Percentiles rank a stretch among this genome's conserved stretches.
Evolutionary conservation across 129 eudicot species (phyloP).

Genomic region (Lactuca saligna): DNA sequence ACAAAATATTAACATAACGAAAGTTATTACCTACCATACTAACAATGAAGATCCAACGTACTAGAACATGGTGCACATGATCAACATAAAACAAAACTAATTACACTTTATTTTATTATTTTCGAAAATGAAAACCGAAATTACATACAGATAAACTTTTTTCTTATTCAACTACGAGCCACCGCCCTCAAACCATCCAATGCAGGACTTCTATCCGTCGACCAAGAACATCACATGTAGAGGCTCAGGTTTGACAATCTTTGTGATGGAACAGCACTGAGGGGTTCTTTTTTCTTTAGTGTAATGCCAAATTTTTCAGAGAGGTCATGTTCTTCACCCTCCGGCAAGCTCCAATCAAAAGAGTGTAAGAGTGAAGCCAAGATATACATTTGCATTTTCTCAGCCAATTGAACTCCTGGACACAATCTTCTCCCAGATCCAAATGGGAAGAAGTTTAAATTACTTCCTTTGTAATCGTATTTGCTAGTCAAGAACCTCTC

Average conservation of each 20-base stretch:
- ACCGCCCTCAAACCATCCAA: neutral
- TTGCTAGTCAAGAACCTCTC: conserved; percentile 13
- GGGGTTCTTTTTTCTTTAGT: conserved; percentile 12
- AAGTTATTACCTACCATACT: too few species aligned
- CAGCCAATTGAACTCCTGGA: conserved; percentile 14
- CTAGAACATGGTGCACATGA: too few species aligned
- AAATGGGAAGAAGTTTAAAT: conserved; percentile 1
- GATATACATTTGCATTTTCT: conserved; percentile 14
- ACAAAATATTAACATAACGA: too few species aligned
- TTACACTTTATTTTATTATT: too few species aligned
- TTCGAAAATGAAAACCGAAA: too few species aligned
- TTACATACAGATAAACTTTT: neutral
- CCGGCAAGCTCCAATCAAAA: conserved; percentile 14
- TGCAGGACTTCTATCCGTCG: too few species aligned
- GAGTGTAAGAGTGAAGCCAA: conserved; percentile 13
- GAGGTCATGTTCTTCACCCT: conserved; percentile 20
- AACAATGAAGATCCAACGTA: too few species aligned
- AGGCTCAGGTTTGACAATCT: conserved; percentile 4
- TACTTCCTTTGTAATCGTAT: conserved; percentile 15
- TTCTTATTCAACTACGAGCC: too few species aligned
- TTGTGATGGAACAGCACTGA: conserved; percentile 21
- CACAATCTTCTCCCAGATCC: conserved; percentile 19
- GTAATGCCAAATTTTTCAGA: neutral
- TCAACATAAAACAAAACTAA: too few species aligned
- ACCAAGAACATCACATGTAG: conserved; percentile 1